Evolutionary conservation across 208 protist genomes (phyloP), one percentile per base, ranked within the genome.

Genomic region (Blastocrithidia nonstop): DNA sequence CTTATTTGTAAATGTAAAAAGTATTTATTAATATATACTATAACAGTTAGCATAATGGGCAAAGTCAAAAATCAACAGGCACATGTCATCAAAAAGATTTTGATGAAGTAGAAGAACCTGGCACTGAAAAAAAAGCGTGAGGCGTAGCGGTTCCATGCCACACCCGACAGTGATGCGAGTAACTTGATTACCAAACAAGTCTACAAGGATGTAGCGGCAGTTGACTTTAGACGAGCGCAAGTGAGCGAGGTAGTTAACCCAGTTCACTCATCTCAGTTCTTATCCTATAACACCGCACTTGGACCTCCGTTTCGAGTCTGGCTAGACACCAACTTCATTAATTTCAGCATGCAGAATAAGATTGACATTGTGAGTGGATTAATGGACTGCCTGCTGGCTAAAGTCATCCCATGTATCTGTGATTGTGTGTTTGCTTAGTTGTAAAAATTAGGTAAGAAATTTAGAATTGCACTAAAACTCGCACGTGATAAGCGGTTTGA

Each of bases 251-350:
- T 57, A 0, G 70, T 54, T 1, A 45, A 32, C 16, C 68, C 78
- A 0, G 61, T 59, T n/a, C 57, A 71, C 25, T 75, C 71, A 11
- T 65, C 66, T 5, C 78, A 98, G 59, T 99, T 99, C 62, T 97
- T 99, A 23, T 81, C 69, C 29, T 97, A 97, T 80, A 99, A 99
- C 81, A 85, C 64, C 27, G 71, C 86, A 24, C 85, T 99, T 4
- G 96, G 95, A 4, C 98, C 98, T 13, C 98, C 98, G 36, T 99
- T 97, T 71, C 88, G 95, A 57, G 80, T 99, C 13, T 87, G 99
- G 61, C 62, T 99, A 7, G 98, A 99, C 61, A 99, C 98, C 1
- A 99, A 99, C 87, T 99, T 99, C 62, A 98, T 99, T 61, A 99
- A 99, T 75, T 98, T 98, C 58, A 96, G 95, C n/a, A 98, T 99